phyloP scores from a whole-genome alignment of 1,139 yeast genomes.

The Pichia terricola region DNA sequence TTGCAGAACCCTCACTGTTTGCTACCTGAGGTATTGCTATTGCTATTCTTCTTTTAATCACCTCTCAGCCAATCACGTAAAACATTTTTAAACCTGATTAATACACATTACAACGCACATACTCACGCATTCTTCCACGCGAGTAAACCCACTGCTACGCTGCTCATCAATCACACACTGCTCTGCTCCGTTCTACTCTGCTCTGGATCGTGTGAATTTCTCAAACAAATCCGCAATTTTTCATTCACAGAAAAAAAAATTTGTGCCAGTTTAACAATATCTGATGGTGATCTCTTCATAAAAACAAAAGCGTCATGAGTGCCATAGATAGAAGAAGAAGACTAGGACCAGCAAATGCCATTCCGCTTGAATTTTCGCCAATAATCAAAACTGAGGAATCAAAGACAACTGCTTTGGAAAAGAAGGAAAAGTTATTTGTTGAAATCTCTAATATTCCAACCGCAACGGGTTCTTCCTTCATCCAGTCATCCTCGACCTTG shows the following conservation, averaged over 20 bases:
- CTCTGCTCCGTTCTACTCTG: not conserved
- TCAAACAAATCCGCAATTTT: not conserved
- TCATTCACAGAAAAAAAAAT: not conserved
- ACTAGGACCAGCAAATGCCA: slow-evolving; percentile 54
- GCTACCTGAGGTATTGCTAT: too few species aligned
- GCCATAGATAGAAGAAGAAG: slow-evolving; percentile 62
- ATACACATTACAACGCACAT: too few species aligned
- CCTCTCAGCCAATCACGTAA: too few species aligned
- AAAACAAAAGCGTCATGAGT: not conserved
- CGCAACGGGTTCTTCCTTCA: slow-evolving; percentile 76
- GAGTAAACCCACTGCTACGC: not conserved
- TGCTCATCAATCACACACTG: not conserved
- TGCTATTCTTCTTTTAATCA: too few species aligned
- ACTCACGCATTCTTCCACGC: not conserved
- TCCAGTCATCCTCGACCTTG: slow-evolving; percentile 57
- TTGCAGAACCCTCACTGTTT: too few species aligned
- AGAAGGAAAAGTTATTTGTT: slow-evolving; percentile 21
- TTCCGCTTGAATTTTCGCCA: slow-evolving; percentile 37
- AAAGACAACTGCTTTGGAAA: not conserved
- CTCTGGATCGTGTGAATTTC: not conserved
- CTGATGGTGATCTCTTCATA: not conserved
- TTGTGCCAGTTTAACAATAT: not conserved
- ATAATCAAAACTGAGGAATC: not conserved
- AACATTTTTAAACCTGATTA: too few species aligned
- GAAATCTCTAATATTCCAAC: slow-evolving; percentile 59